These are phyloP conservation scores for Przewalskia tangutica DNA, from an alignment of 257 asterid genomes.

Conservation along the genomic window DNA sequence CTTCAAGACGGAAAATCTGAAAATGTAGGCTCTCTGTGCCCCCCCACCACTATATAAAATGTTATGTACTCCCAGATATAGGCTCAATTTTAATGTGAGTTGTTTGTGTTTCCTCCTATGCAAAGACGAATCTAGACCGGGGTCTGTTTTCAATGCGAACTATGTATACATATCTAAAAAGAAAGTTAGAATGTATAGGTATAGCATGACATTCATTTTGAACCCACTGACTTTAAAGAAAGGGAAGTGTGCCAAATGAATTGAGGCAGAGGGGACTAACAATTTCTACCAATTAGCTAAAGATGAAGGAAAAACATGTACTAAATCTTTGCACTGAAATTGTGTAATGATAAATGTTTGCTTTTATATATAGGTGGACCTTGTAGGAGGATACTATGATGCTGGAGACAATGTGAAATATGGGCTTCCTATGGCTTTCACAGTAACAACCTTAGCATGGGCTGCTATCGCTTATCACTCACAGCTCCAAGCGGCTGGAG, in stretches of 20 bases:
- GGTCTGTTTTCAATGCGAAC: neutral
- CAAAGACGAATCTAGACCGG: neutral
- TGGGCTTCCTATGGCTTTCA: conserved; percentile 81
- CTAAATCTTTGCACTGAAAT: too few relatives aligned
- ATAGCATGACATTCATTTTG: neutral
- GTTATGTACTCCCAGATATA: too few relatives aligned
- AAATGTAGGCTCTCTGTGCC: conserved; percentile 23
- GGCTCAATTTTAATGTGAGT: too few relatives aligned
- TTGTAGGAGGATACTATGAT: conserved; percentile 82
- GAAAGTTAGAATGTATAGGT: neutral
- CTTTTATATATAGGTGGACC: conserved; percentile 41
- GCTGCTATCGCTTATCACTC: conserved; percentile 35
- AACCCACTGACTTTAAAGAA: neutral
- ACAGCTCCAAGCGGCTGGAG: conserved; percentile 55
- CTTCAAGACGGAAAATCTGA: conserved; percentile 58
- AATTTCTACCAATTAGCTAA: neutral
- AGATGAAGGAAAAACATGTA: neutral
- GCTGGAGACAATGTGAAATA: conserved; percentile 84
- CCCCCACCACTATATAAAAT: too few relatives aligned
- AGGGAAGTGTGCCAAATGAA: too few relatives aligned
- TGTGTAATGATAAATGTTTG: too few relatives aligned
- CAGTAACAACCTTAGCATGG: conserved; percentile 69
- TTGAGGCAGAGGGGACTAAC: too few relatives aligned
- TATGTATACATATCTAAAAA: neutral
- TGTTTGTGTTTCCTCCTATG: too few relatives aligned